Percentiles rank a stretch among this genome's conserved stretches.
Conservation (phyloP, 768 basidiomycete genomes). For the Leccinum aurantiacum region DNA sequence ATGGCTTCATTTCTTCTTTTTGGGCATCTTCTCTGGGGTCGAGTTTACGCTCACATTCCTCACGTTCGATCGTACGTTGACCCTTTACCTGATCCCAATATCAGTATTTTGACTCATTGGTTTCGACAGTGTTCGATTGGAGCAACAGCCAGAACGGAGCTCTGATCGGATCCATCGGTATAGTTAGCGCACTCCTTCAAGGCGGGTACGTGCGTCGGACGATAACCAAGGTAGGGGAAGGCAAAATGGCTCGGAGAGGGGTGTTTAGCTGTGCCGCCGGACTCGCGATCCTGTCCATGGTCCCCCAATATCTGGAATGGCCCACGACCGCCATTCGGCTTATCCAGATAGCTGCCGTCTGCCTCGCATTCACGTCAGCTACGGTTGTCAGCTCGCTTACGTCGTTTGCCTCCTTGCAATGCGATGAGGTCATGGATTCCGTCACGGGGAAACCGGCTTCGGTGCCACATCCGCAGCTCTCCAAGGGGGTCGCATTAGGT, state of each 20-base stretch:
- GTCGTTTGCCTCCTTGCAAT: constrained; percentile 86
- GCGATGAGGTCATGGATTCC: constrained; percentile 68
- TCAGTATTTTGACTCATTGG: neutral
- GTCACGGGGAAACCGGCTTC: constrained; percentile 54
- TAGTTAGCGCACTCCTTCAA: constrained; percentile 87
- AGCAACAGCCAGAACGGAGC: constrained; percentile 85
- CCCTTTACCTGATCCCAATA: neutral
- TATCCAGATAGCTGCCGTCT: constrained; percentile 71
- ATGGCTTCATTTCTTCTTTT: constrained; percentile 77
- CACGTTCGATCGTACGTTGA: constrained; percentile 76
- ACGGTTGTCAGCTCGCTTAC: constrained; percentile 95
- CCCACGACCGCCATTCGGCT: constrained; percentile 49
- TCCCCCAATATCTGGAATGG: constrained; percentile 55
- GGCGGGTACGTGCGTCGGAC: constrained; percentile 92
- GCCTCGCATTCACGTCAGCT: constrained; percentile 91
- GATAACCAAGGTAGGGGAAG: constrained; percentile 73
- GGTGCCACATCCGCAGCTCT: constrained; percentile 60
- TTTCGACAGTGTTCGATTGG: constrained; percentile 78
- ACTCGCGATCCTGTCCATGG: constrained; percentile 66
- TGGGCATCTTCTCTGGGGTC: constrained; percentile 89
- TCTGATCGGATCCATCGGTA: constrained; percentile 83
- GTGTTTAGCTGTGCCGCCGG: constrained; percentile 69
- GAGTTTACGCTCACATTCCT: constrained; percentile 97
- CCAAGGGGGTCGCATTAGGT: constrained; percentile 84
- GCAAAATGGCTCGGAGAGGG: constrained; percentile 80